phyloP scores from a whole-genome alignment of 2,329 filamentous ascomycete genomes.

The Exophiala alcalophila region DNA sequence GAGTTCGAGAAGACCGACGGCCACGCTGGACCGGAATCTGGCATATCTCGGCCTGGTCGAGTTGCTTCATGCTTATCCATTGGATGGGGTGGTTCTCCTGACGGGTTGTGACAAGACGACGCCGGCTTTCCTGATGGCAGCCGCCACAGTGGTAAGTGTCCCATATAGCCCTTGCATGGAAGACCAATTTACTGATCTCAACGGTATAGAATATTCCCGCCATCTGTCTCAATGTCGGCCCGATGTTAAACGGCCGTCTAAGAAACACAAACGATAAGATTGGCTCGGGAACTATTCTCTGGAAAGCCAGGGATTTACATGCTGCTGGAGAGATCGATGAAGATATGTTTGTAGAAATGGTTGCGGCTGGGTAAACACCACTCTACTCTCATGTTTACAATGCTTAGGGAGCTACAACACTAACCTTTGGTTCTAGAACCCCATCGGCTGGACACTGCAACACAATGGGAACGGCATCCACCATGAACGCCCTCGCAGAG shows the following conservation, averaged over 20 bases:
- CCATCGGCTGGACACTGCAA: conserved; percentile 52
- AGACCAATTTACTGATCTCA: conserved; percentile 5
- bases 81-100: conserved; percentile 52
- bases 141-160: conserved; percentile 46
- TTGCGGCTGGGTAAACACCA: conserved; percentile 41
- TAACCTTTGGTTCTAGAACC: conserved; percentile 33
- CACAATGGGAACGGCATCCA: conserved; percentile 55
- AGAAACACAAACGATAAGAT: conserved; percentile 38
- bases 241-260: conserved; percentile 52
- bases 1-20: conserved; percentile 47
- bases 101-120: conserved; percentile 56
- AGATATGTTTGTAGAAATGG: conserved; percentile 47
- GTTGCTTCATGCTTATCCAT: conserved; percentile 48
- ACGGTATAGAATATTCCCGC: conserved; percentile 48
- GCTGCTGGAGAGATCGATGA: conserved; percentile 48
- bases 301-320: conserved; percentile 50
- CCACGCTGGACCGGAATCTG: conserved; percentile 51
- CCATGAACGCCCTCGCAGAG: conserved; percentile 54
- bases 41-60: conserved; percentile 50
- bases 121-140: conserved; percentile 52
- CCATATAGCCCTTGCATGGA: conserved; percentile 3
- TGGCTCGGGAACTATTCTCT: conserved; percentile 49
- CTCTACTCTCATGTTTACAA: no score
- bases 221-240: conserved; percentile 53
- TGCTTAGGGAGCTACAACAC: no score